A percentile compares a stretch with the other conserved stretches of the same genome.
Evolutionary conservation across 495 filamentous ascomycete species (phyloP).

Genomic region (Lasiosphaeriaceae sp.): DNA sequence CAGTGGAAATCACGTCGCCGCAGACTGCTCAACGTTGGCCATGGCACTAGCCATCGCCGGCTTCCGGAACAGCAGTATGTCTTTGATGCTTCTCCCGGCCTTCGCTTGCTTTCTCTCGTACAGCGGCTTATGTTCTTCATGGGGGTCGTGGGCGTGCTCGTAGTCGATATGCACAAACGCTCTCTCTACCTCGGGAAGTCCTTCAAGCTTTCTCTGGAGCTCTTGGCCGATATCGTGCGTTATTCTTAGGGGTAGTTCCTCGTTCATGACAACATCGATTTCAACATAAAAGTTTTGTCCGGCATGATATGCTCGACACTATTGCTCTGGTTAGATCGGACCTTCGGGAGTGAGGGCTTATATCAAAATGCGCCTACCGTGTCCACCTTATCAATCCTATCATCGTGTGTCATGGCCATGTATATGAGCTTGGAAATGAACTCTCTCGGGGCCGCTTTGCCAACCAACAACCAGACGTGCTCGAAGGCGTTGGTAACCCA

Average conservation of each 20-base stretch:
- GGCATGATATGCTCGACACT: slow-evolving; percentile 53
- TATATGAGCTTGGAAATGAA: slow-evolving; percentile 57
- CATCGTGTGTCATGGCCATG: slow-evolving; percentile 52
- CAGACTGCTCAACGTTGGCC: not conserved
- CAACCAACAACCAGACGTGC: slow-evolving; percentile 53
- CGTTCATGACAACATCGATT: slow-evolving; percentile 56
- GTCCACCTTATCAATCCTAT: slow-evolving; percentile 50
- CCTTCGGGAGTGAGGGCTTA: not conserved
- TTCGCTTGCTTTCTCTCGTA: slow-evolving; percentile 37
- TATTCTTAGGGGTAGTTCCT: slow-evolving; percentile 42
- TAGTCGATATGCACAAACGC: slow-evolving; percentile 59
- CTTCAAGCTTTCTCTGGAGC: slow-evolving; percentile 54
- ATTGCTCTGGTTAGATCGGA: slow-evolving; percentile 4
- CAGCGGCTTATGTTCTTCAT: slow-evolving; percentile 52
- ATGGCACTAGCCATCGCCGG: slow-evolving; percentile 22
- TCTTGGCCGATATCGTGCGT: slow-evolving; percentile 53
- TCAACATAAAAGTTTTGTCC: slow-evolving; percentile 56
- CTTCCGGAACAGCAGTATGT: slow-evolving; percentile 37
- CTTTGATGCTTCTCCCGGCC: slow-evolving; percentile 29
- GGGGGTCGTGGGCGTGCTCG: slow-evolving; percentile 42
- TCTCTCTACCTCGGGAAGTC: slow-evolving; percentile 48
- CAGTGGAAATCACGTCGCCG: not conserved
- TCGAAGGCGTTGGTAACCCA: slow-evolving; percentile 55
- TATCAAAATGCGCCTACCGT: slow-evolving; percentile 31
- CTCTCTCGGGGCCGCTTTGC: slow-evolving; percentile 50